These are phyloP conservation scores for Elaeis oleifera DNA, from an alignment of 202 grass and related monocot species.

Conservation along the genomic window DNA sequence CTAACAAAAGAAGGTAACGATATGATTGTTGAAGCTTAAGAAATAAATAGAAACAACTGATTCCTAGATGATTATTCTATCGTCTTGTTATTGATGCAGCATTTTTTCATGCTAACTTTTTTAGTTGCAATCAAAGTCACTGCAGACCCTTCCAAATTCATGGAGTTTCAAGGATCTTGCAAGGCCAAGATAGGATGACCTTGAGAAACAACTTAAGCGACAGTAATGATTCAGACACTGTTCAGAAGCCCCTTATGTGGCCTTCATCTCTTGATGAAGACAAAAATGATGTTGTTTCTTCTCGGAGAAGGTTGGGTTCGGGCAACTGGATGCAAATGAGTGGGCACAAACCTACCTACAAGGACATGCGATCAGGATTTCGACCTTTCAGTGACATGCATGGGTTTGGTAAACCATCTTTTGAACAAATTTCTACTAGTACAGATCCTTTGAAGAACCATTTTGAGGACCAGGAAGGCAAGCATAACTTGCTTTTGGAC, in stretches of 20 bases:
- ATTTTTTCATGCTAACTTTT: conserved; percentile 7
- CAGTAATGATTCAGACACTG: conserved; percentile 45
- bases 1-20: conserved; percentile 70
- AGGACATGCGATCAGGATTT: conserved; percentile 35
- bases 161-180: conserved; percentile 53
- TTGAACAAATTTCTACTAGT: conserved; percentile 40
- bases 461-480: conserved; percentile 40
- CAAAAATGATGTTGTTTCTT: conserved; percentile 23
- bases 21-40: conserved; percentile 2
- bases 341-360: conserved; percentile 44
- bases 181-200: conserved; percentile 60
- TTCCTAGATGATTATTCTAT: background rate
- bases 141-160: conserved; percentile 41
- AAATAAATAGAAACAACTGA: conserved; percentile 3
- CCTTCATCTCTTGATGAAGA: conserved; percentile 31
- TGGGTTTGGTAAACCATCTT: conserved; percentile 42
- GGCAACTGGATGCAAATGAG: conserved; percentile 47
- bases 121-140: conserved; percentile 33
- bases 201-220: conserved; percentile 50
- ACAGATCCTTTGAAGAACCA: conserved; percentile 37
- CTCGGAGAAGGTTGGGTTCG: conserved; percentile 36
- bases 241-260: conserved; percentile 63
- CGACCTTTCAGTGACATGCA: conserved; percentile 39
- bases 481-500: conserved; percentile 33
- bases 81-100: background rate